phyloP scores from a whole-genome alignment of 2,329 filamentous ascomycete genomes.

The Sordariomycetes sp. region DNA sequence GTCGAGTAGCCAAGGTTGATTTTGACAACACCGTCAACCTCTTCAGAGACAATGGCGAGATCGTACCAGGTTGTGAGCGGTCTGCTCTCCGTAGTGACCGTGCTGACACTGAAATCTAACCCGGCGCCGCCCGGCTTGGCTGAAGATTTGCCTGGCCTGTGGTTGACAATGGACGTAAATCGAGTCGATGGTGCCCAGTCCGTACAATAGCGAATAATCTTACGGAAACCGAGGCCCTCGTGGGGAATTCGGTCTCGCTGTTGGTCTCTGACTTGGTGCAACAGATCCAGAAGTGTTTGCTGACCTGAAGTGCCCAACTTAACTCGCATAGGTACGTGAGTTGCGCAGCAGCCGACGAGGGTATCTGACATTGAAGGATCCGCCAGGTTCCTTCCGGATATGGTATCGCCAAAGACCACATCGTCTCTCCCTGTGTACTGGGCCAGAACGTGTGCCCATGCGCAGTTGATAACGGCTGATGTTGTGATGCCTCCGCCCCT shows the following conservation, averaged over 20 bases:
- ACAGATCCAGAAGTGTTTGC: conserved; percentile 2
- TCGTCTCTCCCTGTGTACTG: conserved; percentile 7
- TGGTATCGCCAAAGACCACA: conserved; percentile 12
- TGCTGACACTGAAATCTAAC: conserved; percentile 2
- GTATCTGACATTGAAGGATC: conserved; percentile 3
- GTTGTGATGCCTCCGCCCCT: conserved; percentile 5
- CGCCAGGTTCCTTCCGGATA: conserved; percentile 9
- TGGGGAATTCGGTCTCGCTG: conserved; percentile 4
- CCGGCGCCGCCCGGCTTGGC: not conserved
- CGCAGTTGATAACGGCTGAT: conserved; percentile 5
- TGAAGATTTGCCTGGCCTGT: conserved; percentile 3
- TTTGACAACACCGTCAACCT: conserved; percentile 1
- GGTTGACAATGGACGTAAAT: conserved; percentile 5
- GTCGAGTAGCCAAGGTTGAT: conserved; percentile 4
- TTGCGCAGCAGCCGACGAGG: conserved; percentile 6
- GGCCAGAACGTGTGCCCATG: conserved; percentile 13
- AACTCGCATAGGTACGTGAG: conserved; percentile 5
- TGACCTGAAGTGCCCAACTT: conserved; percentile 4
- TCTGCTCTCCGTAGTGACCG: conserved; percentile 1
- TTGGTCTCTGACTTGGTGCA: conserved; percentile 5
- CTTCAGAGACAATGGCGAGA: conserved; percentile 4
- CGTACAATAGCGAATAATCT: conserved; percentile 4
- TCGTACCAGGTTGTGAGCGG: conserved; percentile 5
- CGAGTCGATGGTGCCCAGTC: conserved; percentile 3
- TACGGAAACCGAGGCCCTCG: conserved; percentile 5